These are phyloP conservation scores for Kwoniella botswanensis DNA, from an alignment of 768 basidiomycete species.

Conservation along the genomic window DNA sequence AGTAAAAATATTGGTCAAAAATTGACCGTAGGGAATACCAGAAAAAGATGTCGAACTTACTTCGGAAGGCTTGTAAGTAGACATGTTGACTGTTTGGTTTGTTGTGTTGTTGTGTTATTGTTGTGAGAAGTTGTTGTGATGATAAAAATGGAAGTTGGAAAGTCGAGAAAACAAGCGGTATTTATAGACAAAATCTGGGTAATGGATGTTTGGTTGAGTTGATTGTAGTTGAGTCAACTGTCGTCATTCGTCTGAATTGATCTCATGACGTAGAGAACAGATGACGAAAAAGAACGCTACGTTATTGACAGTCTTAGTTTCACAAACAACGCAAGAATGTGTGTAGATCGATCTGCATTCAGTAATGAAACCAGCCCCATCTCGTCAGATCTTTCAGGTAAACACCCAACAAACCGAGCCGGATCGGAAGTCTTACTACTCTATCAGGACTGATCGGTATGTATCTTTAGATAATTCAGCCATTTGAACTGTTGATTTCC, in stretches of 20 bases:
- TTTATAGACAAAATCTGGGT: constrained; percentile 22
- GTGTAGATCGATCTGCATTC: background rate
- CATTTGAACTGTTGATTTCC: background rate
- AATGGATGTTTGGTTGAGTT: background rate
- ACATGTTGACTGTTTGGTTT: constrained; percentile 44
- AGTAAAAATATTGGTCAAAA: background rate
- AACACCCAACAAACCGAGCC: background rate
- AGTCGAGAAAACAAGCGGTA: constrained; percentile 15
- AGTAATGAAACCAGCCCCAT: background rate
- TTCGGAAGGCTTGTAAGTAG: constrained; percentile 60
- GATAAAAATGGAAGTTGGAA: constrained; percentile 5
- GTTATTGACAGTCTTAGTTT: background rate
- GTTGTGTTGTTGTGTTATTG: constrained; percentile 8
- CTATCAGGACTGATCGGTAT: too few species aligned
- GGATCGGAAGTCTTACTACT: constrained; percentile 6
- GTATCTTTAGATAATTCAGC: background rate
- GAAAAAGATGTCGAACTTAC: constrained; percentile 26
- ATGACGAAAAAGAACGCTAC: background rate
- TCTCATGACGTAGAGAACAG: background rate
- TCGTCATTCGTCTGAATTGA: constrained; percentile 6
- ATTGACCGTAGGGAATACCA: background rate
- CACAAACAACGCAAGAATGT: background rate
- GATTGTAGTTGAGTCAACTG: constrained; percentile 13
- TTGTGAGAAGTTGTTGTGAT: constrained; percentile 13
- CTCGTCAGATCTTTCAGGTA: too few species aligned